Base-by-base conservation (phyloP, 148 eudicot species). In the Fagopyrum tataricum region DNA sequence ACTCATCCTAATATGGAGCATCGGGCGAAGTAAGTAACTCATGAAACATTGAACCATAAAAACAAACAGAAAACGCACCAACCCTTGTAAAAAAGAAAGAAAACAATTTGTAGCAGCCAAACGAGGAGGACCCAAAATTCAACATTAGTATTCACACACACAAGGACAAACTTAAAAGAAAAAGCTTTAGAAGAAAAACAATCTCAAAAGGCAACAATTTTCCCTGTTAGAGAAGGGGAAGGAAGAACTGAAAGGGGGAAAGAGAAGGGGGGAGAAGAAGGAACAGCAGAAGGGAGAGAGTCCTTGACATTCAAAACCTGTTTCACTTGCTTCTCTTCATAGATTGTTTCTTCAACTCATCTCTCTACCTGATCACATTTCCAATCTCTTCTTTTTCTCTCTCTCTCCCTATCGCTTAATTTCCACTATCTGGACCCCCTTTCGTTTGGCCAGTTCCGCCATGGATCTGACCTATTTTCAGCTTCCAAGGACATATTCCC, bases 391-490 rank as follows among this genome's bases (percentile, higher is more conserved):
- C 13, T 44, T 41, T 70, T 44, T 39, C 51, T 44, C 26, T 37
- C 21, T 61, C 67, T 44, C 26, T 37, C 21, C 21, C 67, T 21
- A 13, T 23, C 39, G 37, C 41, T 31, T 31, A 31, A 31, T 31
- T 31, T 31, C 37, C 37, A 31, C 37, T 8, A 55, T 2, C 61
- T 1, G 61, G 26, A 11, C 31, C 9, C 61, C 21, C 56, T 46
- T 55, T 55, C 41, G 39, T 31, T 17, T 39, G 43, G 43, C 13
- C 64, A 14, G 18, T 49, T 49, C 59, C 44, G 15, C 66, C 44
- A 72, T 72, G 74, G 74, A 72, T 72, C 74, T 72, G 53, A 40
- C 61, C 7, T 4, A 44, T 49, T n/a, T 26, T 21, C 21, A 46
- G 21, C 53, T 49, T 39, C 62, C 7, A 2, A 2, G 44, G 26